Percentiles rank a stretch among this genome's conserved stretches.
phyloP scores from a whole-genome alignment of 2,329 filamentous ascomycete genomes.

The Colletotrichum caudatum region DNA sequence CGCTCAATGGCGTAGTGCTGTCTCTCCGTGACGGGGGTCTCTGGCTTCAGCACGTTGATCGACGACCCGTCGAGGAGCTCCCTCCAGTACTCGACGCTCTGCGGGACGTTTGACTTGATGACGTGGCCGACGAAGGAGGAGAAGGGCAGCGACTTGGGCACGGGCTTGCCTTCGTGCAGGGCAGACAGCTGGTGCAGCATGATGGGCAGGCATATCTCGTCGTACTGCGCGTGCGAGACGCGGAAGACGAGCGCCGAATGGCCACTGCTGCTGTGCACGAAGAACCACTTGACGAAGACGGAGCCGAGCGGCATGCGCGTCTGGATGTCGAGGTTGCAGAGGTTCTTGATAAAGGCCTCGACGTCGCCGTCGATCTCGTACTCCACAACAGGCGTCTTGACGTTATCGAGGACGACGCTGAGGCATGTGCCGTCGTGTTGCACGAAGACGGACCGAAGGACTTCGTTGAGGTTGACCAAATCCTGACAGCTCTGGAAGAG shows the following conservation, averaged over 20 bases:
- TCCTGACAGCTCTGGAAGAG: conserved; percentile 64
- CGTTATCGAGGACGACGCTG: conserved; percentile 68
- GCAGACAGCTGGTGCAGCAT: conserved; percentile 71
- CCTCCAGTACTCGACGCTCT: conserved; percentile 71
- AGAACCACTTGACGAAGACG: conserved; percentile 70
- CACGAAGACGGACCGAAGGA: conserved; percentile 75
- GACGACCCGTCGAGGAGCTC: conserved; percentile 67
- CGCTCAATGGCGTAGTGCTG: conserved; percentile 57
- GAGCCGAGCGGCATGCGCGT: conserved; percentile 69
- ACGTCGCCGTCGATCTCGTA: conserved; percentile 65
- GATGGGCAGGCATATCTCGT: conserved; percentile 74
- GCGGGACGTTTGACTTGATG: conserved; percentile 54
- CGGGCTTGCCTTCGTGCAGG: conserved; percentile 56
- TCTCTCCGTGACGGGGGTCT: conserved; percentile 51
- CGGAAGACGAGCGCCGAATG: conserved; percentile 66
- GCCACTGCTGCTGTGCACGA: conserved; percentile 54
- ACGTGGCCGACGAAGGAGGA: conserved; percentile 60
- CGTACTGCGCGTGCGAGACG: conserved; percentile 77
- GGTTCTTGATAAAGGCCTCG: conserved; percentile 63
- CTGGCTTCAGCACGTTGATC: conserved; percentile 58
- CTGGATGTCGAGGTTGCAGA: conserved; percentile 68
- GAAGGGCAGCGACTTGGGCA: conserved; percentile 55
- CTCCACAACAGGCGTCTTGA: conserved; percentile 63
- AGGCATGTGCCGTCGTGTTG: conserved; percentile 62
- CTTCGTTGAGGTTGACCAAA: conserved; percentile 71